Percentiles rank a stretch among this genome's conserved stretches.
phyloP scores from a whole-genome alignment of 2,329 filamentous ascomycete species.

The Corinectria fuckeliana region DNA sequence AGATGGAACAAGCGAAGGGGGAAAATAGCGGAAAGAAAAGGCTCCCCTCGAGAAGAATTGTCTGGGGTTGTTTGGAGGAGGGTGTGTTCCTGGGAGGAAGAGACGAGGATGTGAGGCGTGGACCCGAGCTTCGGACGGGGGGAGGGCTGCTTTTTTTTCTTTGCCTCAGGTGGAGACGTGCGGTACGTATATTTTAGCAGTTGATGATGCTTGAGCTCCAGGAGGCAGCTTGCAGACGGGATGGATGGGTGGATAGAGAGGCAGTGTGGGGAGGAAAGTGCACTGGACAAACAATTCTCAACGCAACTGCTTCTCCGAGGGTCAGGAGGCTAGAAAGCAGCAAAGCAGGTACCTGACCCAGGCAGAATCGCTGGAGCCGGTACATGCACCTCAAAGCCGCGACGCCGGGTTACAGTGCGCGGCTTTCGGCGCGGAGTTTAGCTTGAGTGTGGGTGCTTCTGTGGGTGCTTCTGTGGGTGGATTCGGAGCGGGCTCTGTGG shows the following conservation, averaged over 20 bases:
- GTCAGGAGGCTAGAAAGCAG: not conserved
- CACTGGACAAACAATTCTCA: not conserved
- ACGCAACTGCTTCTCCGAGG: conserved; percentile 8
- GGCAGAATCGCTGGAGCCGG: conserved; percentile 5
- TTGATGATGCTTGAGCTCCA: conserved; percentile 17
- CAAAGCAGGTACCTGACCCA: not conserved
- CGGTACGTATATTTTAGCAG: conserved; percentile 23
- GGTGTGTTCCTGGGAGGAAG: conserved; percentile 26
- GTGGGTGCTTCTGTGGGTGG: conserved; percentile 30
- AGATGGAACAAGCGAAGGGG: conserved; percentile 24
- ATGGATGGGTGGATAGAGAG: conserved; percentile 12
- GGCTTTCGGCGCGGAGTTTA: conserved; percentile 24
- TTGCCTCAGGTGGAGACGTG: conserved; percentile 36
- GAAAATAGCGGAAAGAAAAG: conserved; percentile 30
- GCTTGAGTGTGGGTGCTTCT: conserved; percentile 4
- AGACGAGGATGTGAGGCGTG: conserved; percentile 34
- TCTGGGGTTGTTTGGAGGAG: conserved; percentile 34
- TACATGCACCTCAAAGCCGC: conserved; percentile 5
- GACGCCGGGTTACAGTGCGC: not conserved
- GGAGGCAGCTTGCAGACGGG: conserved; percentile 27
- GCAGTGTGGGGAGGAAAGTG: conserved; percentile 4
- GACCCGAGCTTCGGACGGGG: conserved; percentile 32
- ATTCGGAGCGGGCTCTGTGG: conserved; percentile 25
- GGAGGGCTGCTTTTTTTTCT: conserved; percentile 40
- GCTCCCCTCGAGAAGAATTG: conserved; percentile 28